Percentiles rank a stretch among this genome's conserved stretches.
These are phyloP conservation scores for Geotrichum klebahnii DNA, from an alignment of 1,139 yeast species.

Conservation along the genomic window DNA sequence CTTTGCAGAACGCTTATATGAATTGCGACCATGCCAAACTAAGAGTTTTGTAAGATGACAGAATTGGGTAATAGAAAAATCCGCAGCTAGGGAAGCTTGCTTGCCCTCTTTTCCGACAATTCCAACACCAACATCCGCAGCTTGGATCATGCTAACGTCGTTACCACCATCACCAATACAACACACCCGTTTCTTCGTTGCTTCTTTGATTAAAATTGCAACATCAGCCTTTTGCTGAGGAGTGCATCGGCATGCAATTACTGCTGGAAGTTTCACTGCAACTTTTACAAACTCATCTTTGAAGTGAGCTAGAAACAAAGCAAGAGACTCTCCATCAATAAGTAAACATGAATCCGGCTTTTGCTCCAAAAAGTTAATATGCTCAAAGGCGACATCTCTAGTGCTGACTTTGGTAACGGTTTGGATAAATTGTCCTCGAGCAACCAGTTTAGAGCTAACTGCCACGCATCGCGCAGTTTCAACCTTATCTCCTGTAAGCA, in stretches of 20 bases:
- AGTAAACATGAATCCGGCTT: conserved; percentile 73
- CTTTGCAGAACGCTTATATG: conserved; percentile 92
- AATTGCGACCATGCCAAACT: conserved; percentile 97
- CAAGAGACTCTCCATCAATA: conserved; percentile 91
- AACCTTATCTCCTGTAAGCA: conserved; percentile 98
- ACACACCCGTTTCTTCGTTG: conserved; percentile 86
- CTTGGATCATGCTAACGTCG: conserved; percentile 97
- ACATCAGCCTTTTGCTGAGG: conserved; percentile 99
- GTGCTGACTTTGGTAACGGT: conserved; percentile 59
- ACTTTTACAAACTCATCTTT: conserved; percentile 69
- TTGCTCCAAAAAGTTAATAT: conserved; percentile 63
- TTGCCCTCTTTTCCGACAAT: conserved; percentile 98
- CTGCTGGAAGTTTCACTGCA: conserved; percentile 79
- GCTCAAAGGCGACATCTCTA: conserved; percentile 54
- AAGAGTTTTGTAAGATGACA: conserved; percentile 80
- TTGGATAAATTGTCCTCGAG: conserved; percentile 91
- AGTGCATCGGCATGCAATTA: conserved; percentile 95
- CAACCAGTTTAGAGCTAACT: conserved; percentile 83
- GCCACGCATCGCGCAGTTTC: conserved; percentile 98
- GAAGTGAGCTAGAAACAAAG: conserved; percentile 58
- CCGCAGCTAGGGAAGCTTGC: conserved; percentile 96
- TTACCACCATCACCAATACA: conserved; percentile 99
- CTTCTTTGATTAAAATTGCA: conserved; percentile 68
- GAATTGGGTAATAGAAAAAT: conserved; percentile 88
- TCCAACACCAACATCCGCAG: conserved; percentile 98